Evolutionary conservation across 768 basidiomycete species (phyloP).

Genomic region (Aureoboletus auriporus): DNA sequence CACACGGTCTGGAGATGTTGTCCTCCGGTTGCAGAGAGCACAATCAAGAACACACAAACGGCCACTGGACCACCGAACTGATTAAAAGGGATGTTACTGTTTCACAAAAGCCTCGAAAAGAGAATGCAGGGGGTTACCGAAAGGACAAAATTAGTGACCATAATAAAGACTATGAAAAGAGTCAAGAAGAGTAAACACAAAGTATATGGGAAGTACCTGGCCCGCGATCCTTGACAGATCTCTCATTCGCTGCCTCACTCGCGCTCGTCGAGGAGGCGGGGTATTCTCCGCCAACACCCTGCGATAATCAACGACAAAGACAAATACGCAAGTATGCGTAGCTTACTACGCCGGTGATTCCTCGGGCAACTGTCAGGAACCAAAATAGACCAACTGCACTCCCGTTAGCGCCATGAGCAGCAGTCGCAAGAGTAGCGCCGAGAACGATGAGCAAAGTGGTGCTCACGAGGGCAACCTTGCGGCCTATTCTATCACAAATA

Average conservation of each 20-base stretch:
- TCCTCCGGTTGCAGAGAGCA: constrained; percentile 61
- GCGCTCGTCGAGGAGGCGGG: constrained; percentile 69
- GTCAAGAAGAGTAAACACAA: not conserved
- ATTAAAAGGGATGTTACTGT: constrained; percentile 7
- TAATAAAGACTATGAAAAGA: constrained; percentile 52
- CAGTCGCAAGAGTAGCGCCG: constrained; percentile 65
- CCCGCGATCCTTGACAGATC: constrained; percentile 54
- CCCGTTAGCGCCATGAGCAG: constrained; percentile 58
- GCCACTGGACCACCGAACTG: constrained; percentile 67
- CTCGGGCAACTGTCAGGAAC: constrained; percentile 70
- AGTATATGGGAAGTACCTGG: constrained; percentile 38
- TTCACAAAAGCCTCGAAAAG: not conserved
- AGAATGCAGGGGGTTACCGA: constrained; percentile 36
- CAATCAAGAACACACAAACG: constrained; percentile 63
- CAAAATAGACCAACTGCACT: constrained; percentile 62
- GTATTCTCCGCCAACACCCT: constrained; percentile 79
- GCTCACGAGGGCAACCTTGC: constrained; percentile 68
- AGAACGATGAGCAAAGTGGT: constrained; percentile 69
- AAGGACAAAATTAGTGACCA: constrained; percentile 73
- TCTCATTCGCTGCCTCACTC: constrained; percentile 72
- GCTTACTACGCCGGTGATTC: constrained; percentile 62
- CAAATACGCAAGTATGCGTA: not conserved
- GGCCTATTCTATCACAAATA: constrained; percentile 69
- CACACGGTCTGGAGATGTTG: constrained; percentile 61
- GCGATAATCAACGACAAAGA: constrained; percentile 3